phyloP scores from a whole-genome alignment of 2,329 filamentous ascomycete species.

The Pseudocercospora musae region DNA sequence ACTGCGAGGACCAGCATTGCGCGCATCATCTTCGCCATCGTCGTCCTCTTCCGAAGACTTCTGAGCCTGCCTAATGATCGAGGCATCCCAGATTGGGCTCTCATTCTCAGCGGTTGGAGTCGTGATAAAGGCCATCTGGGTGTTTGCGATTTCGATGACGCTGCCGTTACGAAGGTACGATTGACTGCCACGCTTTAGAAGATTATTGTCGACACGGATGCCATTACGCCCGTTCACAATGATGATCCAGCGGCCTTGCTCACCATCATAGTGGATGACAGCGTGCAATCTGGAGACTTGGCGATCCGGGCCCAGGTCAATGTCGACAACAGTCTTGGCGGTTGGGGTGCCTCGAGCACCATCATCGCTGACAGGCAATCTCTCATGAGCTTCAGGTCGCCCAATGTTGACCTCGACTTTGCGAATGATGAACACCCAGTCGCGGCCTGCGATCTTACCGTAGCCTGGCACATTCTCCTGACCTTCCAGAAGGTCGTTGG shows the following conservation, averaged over 20 bases:
- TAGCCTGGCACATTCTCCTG: slow-evolving; percentile 58
- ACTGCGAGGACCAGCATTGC: slow-evolving; percentile 14
- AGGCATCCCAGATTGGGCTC: slow-evolving; percentile 57
- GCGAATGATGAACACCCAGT: slow-evolving; percentile 82
- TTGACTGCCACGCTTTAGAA: slow-evolving; percentile 64
- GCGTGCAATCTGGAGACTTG: slow-evolving; percentile 51
- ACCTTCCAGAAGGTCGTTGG: slow-evolving; percentile 49
- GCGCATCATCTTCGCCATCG: slow-evolving; percentile 36
- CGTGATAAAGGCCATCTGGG: slow-evolving; percentile 99
- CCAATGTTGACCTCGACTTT: slow-evolving; percentile 74
- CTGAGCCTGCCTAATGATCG: slow-evolving; percentile 38
- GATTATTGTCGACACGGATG: slow-evolving; percentile 73
- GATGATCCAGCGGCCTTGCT: slow-evolving; percentile 68
- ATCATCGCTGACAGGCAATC: slow-evolving; percentile 25
- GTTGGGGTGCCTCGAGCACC: slow-evolving; percentile 28
- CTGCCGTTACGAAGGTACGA: slow-evolving; percentile 75
- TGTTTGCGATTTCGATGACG: slow-evolving; percentile 85
- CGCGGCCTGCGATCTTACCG: slow-evolving; percentile 75
- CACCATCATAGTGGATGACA: slow-evolving; percentile 46
- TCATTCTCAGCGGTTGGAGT: slow-evolving; percentile 72
- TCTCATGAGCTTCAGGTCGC: slow-evolving; percentile 49
- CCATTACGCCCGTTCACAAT: slow-evolving; percentile 89
- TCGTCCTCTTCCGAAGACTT: slow-evolving; percentile 43
- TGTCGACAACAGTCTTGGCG: slow-evolving; percentile 61
- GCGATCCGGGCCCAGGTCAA: slow-evolving; percentile 66